Percentiles rank a stretch among this genome's conserved stretches.
Evolutionary conservation across 2,329 filamentous ascomycete genomes (phyloP).

Genomic region (Colletotrichum lentis): DNA sequence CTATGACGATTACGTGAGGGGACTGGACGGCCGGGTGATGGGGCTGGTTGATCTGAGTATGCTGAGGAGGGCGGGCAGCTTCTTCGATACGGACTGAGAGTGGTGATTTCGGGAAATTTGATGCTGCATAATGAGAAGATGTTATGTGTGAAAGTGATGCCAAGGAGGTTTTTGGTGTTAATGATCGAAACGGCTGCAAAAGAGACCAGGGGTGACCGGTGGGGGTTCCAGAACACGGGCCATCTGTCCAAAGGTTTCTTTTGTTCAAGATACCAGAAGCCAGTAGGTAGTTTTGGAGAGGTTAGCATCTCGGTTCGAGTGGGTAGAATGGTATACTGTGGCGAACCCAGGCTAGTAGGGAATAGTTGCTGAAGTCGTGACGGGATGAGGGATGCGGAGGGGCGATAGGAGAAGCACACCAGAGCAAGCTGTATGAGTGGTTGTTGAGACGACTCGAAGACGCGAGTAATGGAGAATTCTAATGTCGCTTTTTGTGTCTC

Average conservation of each 20-base stretch:
- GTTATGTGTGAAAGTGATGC: not conserved
- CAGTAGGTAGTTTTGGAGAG: not conserved
- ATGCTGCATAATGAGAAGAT: not conserved
- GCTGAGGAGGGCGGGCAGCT: conserved; percentile 54
- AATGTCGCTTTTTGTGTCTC: not conserved
- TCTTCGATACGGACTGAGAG: conserved; percentile 54
- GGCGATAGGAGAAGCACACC: not conserved
- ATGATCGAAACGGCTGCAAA: not conserved
- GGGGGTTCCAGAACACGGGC: not conserved
- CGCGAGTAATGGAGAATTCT: conserved; percentile 2
- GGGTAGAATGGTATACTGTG: not conserved
- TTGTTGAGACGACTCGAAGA: not conserved
- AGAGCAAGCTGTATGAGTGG: not conserved
- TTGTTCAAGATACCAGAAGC: conserved; percentile 15
- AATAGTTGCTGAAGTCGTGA: too few relatives aligned
- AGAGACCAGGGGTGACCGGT: not conserved
- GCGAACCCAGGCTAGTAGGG: rapidly evolving
- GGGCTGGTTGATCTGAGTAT: conserved; percentile 55
- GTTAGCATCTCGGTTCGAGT: too few relatives aligned
- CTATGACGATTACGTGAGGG: conserved; percentile 52
- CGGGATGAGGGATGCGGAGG: not conserved
- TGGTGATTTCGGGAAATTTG: not conserved
- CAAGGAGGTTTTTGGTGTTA: not conserved
- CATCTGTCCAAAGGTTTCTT: not conserved
- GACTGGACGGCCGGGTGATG: conserved; percentile 58